Conservation (phyloP, 2,329 filamentous ascomycete species). For the Pseudocercospora pini-densiflorae region DNA sequence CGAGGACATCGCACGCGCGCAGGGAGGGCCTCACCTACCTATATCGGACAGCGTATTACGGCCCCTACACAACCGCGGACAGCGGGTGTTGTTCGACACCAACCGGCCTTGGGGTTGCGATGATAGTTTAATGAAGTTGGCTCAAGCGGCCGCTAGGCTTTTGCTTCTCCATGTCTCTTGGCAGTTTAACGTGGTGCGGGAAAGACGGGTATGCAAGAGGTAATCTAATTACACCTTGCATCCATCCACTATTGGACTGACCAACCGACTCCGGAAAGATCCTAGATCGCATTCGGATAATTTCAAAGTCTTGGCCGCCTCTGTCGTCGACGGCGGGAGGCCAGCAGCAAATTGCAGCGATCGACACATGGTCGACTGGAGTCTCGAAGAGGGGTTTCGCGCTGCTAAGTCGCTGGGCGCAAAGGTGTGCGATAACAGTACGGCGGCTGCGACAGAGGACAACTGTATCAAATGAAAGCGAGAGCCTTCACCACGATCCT, state of each 20-base stretch:
- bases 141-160: neutral
- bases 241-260: slow-evolving; percentile 13
- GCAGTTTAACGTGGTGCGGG: slow-evolving; percentile 5
- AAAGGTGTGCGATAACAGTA: neutral
- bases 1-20: slow-evolving; percentile 14
- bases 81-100: slow-evolving; percentile 15
- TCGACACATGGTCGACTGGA: neutral
- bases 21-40: slow-evolving; percentile 18
- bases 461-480: slow-evolving; percentile 5
- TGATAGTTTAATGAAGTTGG: slow-evolving; percentile 22
- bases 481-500: neutral
- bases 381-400: neutral
- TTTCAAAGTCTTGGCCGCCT: neutral
- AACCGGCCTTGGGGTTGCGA: slow-evolving; percentile 8
- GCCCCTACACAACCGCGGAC: slow-evolving; percentile 13
- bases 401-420: neutral
- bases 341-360: slow-evolving; percentile 2
- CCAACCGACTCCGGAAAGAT: slow-evolving; percentile 2
- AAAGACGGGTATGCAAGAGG: slow-evolving; percentile 8
- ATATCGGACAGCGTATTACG: slow-evolving; percentile 18
- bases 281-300: neutral
- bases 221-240: slow-evolving; percentile 10
- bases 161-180: slow-evolving; percentile 4
- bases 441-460: neutral
- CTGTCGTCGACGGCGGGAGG: slow-evolving; percentile 1